Evolutionary conservation across 306 rosid species (phyloP), one percentile per base, ranked within the genome.

Genomic region (Lupinus albus): DNA sequence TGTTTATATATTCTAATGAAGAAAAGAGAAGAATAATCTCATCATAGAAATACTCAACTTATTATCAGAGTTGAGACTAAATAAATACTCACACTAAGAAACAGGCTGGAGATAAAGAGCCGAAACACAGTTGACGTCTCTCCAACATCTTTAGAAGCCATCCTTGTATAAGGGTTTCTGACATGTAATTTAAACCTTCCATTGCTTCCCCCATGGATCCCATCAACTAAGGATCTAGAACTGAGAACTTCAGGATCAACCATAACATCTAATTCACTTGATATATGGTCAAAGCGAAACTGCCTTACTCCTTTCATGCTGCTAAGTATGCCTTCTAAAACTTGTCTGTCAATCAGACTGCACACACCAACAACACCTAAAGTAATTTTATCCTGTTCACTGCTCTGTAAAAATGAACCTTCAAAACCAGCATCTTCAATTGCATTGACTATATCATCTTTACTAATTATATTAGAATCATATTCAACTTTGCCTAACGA

Each of bases 371-470:
- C 71, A 69, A 93, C 89, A 69, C 87, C 89, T 6, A 90, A 68
- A 49, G 82, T 42, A 21, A 90, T 67, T 81, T 85, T 86, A 68
- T 93, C 97, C 78, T 88, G 97, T 72, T 88, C 87, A 64, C 80
- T 89, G 84, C 99, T 93, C 79, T 88, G 91, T 71, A 88, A 77
- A 71, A 93, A 80, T 57, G 94, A 80, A 59, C 78, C 97, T 36
- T 93, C 97, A 48, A 93, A 93, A 75, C 99, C 99, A 82, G 94
- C 83, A 82, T 90, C 99, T 75, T 93, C 99, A 16, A 93, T 88
- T 36, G 94, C 93, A 58, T 86, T 82, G 68, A 93, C 86, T 76
- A 93, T 88, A 50, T 86, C 96, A 58, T 86, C 97, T 84, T 93
- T 93, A 76, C 79, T 81, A 73, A 84, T 79, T 64, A 82, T 52